These are phyloP conservation scores for Thamnidium elegans DNA, from an alignment of 192 early-diverging fungal species.

Conservation along the genomic window DNA sequence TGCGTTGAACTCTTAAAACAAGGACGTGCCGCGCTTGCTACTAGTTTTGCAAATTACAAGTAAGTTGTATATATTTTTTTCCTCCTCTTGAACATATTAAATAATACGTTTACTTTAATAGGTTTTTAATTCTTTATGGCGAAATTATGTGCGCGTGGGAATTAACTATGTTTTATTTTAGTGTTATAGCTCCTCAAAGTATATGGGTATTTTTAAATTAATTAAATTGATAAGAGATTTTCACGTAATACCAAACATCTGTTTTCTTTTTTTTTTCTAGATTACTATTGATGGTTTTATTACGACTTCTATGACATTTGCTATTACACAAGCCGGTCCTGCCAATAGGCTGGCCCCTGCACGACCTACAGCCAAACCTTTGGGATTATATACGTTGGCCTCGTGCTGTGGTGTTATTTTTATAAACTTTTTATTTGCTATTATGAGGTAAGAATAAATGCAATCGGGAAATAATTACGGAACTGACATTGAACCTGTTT, in stretches of 20 bases:
- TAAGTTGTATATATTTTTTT: not conserved
- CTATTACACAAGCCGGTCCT: conserved; percentile 65
- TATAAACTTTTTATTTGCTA: conserved; percentile 68
- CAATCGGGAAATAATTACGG: not conserved
- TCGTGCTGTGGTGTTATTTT: conserved; percentile 70
- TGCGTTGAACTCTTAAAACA: conserved; percentile 72
- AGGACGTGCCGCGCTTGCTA: conserved; percentile 72
- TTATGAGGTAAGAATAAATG: conserved; percentile 24
- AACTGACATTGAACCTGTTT: not conserved
- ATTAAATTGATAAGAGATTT: too few relatives aligned
- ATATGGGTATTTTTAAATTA: conserved; percentile 45
- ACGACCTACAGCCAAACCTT: conserved; percentile 72
- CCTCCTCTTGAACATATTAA: too few relatives aligned
- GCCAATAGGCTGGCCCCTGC: conserved; percentile 50
- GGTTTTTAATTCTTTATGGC: conserved; percentile 69
- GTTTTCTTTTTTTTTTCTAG: too few relatives aligned
- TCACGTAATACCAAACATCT: too few relatives aligned
- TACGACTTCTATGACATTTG: conserved; percentile 57
- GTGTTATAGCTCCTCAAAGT: conserved; percentile 61
- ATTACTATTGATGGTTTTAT: conserved; percentile 69
- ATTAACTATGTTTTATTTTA: conserved; percentile 70
- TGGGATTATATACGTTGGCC: conserved; percentile 68
- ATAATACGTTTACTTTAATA: too few relatives aligned
- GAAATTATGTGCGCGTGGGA: conserved; percentile 66
- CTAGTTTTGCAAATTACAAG: conserved; percentile 74